Evolutionary conservation across 2,329 filamentous ascomycete genomes (phyloP).

Genomic region (Phaeosphaeriaceae sp.): DNA sequence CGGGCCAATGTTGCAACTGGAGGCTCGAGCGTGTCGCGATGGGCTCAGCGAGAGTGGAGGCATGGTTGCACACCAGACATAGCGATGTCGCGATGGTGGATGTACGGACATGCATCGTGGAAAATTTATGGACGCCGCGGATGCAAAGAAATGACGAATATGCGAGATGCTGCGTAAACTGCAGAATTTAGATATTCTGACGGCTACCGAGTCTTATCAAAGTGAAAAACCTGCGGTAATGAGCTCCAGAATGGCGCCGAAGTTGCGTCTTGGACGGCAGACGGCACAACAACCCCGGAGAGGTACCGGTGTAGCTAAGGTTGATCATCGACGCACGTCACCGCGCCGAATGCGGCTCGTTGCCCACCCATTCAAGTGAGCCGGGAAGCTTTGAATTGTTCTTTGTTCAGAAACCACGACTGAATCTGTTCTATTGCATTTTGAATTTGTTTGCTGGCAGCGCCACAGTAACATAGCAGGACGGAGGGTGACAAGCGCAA

Average conservation of each 20-base stretch:
- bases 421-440: neutral
- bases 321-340: slow-evolving; percentile 3
- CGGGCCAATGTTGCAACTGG: slow-evolving; percentile 34
- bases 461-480: neutral
- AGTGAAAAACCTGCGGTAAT: neutral
- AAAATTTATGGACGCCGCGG: neutral
- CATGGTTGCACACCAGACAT: slow-evolving; percentile 29
- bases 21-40: slow-evolving; percentile 10
- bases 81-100: slow-evolving; percentile 23
- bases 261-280: slow-evolving; percentile 1
- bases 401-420: neutral
- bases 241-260: slow-evolving; percentile 5
- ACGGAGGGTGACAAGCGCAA: neutral
- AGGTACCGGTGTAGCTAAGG: neutral
- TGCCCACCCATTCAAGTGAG: neutral
- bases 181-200: neutral
- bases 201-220: neutral
- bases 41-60: slow-evolving; percentile 2
- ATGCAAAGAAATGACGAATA: neutral
- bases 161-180: neutral
- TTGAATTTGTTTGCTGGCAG: neutral
- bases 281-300: neutral
- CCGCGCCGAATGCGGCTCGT: neutral
- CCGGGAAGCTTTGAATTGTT: neutral
- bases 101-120: slow-evolving; percentile 1